These are phyloP conservation scores for Dissoconium aciculare DNA, from an alignment of 2,329 filamentous ascomycete genomes.

Conservation along the genomic window DNA sequence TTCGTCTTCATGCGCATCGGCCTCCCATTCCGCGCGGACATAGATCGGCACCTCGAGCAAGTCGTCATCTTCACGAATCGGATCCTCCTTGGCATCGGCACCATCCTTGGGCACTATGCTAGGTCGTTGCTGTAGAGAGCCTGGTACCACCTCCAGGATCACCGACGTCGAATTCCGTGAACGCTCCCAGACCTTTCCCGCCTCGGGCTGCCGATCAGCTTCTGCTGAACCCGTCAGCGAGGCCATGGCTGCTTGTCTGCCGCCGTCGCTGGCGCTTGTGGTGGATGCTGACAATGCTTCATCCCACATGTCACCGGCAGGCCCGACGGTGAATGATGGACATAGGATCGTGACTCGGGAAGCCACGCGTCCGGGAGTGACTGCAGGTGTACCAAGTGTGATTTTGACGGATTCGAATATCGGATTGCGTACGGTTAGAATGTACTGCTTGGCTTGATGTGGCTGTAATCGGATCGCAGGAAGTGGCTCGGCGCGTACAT, in stretches of 20 bases:
- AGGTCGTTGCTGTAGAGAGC: constrained; percentile 20
- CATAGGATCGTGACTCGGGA: constrained; percentile 83
- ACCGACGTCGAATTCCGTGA: constrained; percentile 92
- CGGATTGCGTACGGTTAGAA: constrained; percentile 84
- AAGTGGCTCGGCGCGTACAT: constrained; percentile 11
- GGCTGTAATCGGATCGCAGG: constrained; percentile 17
- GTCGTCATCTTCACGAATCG: constrained; percentile 41
- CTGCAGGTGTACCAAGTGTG: constrained; percentile 68
- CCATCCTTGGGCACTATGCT: constrained; percentile 19
- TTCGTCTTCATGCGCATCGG: constrained; percentile 37
- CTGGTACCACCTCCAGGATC: constrained; percentile 72
- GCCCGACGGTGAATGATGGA: constrained; percentile 84
- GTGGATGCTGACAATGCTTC: constrained; percentile 53
- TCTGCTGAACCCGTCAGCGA: constrained; percentile 27
- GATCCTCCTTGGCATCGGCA: constrained; percentile 15
- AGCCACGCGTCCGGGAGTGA: constrained; percentile 60
- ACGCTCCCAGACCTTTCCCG: constrained; percentile 90
- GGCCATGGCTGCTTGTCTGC: constrained; percentile 20
- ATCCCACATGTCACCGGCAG: constrained; percentile 88
- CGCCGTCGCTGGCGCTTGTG: constrained; percentile 12
- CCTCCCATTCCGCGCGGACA: constrained; percentile 81
- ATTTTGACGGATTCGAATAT: constrained; percentile 84
- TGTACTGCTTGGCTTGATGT: constrained; percentile 52
- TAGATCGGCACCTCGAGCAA: constrained; percentile 85
- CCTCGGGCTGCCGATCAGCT: constrained; percentile 52